Percentiles rank a stretch among this genome's conserved stretches.
Evolutionary conservation across 768 basidiomycete species (phyloP).

Genomic region (Pleurotus giganteus): DNA sequence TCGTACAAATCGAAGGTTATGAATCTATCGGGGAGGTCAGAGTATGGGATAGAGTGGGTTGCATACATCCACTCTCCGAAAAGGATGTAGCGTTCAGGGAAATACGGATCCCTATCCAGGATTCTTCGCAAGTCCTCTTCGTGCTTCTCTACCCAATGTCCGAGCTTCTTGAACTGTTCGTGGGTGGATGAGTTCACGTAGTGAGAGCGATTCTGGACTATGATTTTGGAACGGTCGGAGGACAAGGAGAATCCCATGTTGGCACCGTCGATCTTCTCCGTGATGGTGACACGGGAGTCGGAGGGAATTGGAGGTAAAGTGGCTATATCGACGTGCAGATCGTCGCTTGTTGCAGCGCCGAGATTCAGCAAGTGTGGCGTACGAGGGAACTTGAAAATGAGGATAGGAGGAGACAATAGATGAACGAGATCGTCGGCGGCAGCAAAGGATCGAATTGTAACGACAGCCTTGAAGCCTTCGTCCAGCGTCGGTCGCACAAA

Average conservation of each 20-base stretch:
- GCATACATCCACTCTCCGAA: slow-evolving; percentile 66
- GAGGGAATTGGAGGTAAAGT: slow-evolving; percentile 8
- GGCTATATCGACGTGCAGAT: slow-evolving; percentile 35
- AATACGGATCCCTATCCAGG: slow-evolving; percentile 47
- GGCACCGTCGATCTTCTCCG: slow-evolving; percentile 66
- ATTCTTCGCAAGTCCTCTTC: slow-evolving; percentile 38
- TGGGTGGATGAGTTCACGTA: slow-evolving; percentile 54
- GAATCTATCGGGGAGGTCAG: slow-evolving; percentile 51
- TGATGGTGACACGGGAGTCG: slow-evolving; percentile 42
- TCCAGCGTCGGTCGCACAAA: slow-evolving; percentile 41
- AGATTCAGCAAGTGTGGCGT: slow-evolving; percentile 59
- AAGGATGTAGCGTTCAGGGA: slow-evolving; percentile 55
- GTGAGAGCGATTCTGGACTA: slow-evolving; percentile 64
- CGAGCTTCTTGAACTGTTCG: slow-evolving; percentile 60
- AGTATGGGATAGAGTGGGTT: slow-evolving; percentile 60
- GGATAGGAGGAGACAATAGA: slow-evolving; percentile 39
- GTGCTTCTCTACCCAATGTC: slow-evolving; percentile 50
- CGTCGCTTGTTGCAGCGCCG: slow-evolving; percentile 55
- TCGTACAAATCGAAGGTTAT: slow-evolving; percentile 62
- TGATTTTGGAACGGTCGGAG: slow-evolving; percentile 38
- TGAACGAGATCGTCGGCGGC: slow-evolving; percentile 47
- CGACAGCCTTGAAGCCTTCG: slow-evolving; percentile 55
- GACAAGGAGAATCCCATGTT: slow-evolving; percentile 66
- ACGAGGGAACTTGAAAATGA: slow-evolving; percentile 56
- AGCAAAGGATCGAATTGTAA: slow-evolving; percentile 46